Evolutionary conservation across 2,329 filamentous ascomycete genomes (phyloP).

Genomic region (Corinectria fuckeliana): DNA sequence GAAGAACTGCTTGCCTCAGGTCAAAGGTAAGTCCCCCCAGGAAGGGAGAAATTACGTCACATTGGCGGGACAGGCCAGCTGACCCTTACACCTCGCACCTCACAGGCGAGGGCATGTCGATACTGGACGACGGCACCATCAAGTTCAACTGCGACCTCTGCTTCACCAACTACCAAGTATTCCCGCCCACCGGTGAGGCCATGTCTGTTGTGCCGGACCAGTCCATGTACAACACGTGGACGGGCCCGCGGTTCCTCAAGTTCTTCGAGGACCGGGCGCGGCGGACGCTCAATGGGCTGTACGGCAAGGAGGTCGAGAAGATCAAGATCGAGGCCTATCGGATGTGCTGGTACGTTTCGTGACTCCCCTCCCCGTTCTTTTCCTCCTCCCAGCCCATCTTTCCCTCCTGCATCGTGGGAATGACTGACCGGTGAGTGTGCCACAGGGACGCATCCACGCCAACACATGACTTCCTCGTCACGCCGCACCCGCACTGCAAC

Average conservation of each 20-base stretch:
- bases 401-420: not conserved
- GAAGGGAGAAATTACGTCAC: not conserved
- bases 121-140: constrained; percentile 55
- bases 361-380: too few relatives aligned
- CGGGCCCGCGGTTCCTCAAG: constrained; percentile 47
- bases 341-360: constrained; percentile 56
- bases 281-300: constrained; percentile 49
- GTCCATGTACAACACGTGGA: constrained; percentile 51
- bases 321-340: constrained; percentile 51
- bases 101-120: constrained; percentile 51
- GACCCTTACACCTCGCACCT: constrained; percentile 7
- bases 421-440: constrained; percentile 26
- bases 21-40: constrained; percentile 46
- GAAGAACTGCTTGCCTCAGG: constrained; percentile 50
- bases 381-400: too few relatives aligned
- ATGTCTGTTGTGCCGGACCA: constrained; percentile 59
- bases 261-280: constrained; percentile 53
- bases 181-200: constrained; percentile 53
- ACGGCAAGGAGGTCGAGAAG: constrained; percentile 48
- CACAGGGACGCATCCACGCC: constrained; percentile 67
- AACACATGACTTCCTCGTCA: constrained; percentile 67
- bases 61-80: not conserved
- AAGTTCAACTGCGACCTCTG: constrained; percentile 69
- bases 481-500: constrained; percentile 54
- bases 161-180: constrained; percentile 59